These are phyloP conservation scores for Entomortierella chlamydospora DNA, from an alignment of 192 early-diverging fungal species.

Conservation along the genomic window DNA sequence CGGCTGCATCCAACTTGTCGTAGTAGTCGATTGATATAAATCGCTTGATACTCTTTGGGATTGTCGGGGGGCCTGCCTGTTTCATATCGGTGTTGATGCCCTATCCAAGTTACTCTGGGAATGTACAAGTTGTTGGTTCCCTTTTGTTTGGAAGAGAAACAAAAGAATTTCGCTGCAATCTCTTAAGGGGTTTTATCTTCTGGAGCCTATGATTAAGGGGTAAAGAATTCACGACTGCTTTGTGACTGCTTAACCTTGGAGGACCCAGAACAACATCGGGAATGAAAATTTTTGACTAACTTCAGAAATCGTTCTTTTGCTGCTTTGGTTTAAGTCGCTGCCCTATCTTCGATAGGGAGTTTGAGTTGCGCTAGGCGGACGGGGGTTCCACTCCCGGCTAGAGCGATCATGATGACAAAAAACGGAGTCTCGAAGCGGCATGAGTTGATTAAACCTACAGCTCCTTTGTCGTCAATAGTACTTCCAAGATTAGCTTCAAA, in stretches of 20 bases:
- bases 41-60: no score
- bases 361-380: not conserved
- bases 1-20: no score
- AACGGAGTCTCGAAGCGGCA: constrained; percentile 56
- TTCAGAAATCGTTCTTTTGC: constrained; percentile 15
- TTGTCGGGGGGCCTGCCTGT: no score
- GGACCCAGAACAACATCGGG: not conserved
- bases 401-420: not conserved
- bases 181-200: no score
- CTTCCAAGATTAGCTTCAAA: constrained; percentile 45
- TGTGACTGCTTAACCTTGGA: not conserved
- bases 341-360: constrained; percentile 7
- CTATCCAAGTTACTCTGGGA: no score
- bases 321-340: constrained; percentile 14
- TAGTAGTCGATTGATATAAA: no score
- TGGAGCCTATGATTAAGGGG: no score
- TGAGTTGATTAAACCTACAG: constrained; percentile 47
- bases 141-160: no score
- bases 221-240: no score
- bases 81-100: no score
- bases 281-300: constrained; percentile 1
- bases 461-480: constrained; percentile 54
- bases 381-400: constrained; percentile 18
- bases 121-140: no score
- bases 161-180: no score